A percentile compares a stretch with the other conserved stretches of the same genome.
Evolutionary conservation across 768 basidiomycete genomes (phyloP).

Genomic region (Termitomyces sp.): DNA sequence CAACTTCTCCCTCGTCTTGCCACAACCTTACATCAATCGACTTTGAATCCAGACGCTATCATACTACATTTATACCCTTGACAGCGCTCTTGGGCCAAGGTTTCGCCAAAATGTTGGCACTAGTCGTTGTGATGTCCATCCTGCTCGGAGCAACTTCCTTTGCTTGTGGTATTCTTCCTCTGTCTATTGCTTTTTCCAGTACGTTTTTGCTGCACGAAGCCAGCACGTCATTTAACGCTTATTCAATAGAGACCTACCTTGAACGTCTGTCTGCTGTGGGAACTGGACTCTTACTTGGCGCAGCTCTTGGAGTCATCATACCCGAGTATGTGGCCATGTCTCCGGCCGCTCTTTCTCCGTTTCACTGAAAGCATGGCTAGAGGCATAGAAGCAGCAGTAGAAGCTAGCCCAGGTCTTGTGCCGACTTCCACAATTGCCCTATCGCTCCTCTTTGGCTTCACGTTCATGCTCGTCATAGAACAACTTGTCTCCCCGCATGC

Average conservation of each 20-base stretch:
- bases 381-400: slow-evolving; percentile 62
- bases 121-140: slow-evolving; percentile 51
- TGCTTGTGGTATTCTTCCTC: slow-evolving; percentile 65
- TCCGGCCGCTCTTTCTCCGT: background rate
- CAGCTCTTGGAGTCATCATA: slow-evolving; percentile 87
- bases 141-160: slow-evolving; percentile 62
- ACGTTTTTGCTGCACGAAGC: slow-evolving; percentile 17
- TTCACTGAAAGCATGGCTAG: slow-evolving; percentile 28
- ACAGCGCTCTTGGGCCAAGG: background rate
- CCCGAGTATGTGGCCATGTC: slow-evolving; percentile 66
- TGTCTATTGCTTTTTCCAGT: slow-evolving; percentile 73
- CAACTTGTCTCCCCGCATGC: slow-evolving; percentile 52
- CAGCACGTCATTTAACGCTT: background rate
- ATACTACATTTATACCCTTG: background rate
- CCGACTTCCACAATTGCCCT: slow-evolving; percentile 54
- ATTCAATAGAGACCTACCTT: slow-evolving; percentile 27
- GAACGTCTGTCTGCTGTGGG: slow-evolving; percentile 53
- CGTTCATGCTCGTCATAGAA: slow-evolving; percentile 64
- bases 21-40: background rate
- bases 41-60: too few relatives aligned
- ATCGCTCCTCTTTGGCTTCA: slow-evolving; percentile 58
- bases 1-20: background rate
- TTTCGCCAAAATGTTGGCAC: slow-evolving; percentile 25
- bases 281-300: slow-evolving; percentile 83
- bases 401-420: slow-evolving; percentile 29